phyloP scores from a whole-genome alignment of 75 land plant genomes.

The Pinus albicaulis region DNA sequence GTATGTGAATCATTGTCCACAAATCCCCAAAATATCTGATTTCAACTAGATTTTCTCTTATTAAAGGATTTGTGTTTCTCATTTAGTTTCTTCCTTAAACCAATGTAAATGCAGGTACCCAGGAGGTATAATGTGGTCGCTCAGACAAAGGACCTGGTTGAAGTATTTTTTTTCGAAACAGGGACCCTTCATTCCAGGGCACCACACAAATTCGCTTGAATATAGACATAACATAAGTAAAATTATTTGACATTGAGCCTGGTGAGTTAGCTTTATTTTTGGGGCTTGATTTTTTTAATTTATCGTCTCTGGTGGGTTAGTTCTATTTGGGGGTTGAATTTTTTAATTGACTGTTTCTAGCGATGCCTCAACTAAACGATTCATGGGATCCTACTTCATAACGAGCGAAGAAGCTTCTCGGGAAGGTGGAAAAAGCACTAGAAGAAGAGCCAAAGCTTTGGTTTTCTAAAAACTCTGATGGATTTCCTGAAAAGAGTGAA shows the following conservation, averaged over 20 bases:
- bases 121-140: slow-evolving; percentile 27
- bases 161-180: slow-evolving; percentile 53
- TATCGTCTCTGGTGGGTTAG: too few species aligned
- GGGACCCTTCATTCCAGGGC: slow-evolving; percentile 16
- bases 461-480: slow-evolving; percentile 7
- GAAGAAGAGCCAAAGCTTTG: background rate
- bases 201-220: slow-evolving; percentile 33
- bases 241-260: background rate
- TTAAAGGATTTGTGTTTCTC: too few species aligned
- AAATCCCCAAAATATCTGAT: too few species aligned
- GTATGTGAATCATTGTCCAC: too few species aligned
- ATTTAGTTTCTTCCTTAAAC: too few species aligned
- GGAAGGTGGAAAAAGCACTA: background rate
- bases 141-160: slow-evolving; percentile 28
- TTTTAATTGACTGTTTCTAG: background rate
- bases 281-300: too few species aligned
- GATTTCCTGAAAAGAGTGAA: background rate
- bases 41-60: too few species aligned
- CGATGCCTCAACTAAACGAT: slow-evolving; percentile 49
- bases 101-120: too few species aligned
- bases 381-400: slow-evolving; percentile 97
- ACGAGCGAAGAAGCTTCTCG: slow-evolving; percentile 54
- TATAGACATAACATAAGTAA: slow-evolving; percentile 49
- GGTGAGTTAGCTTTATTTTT: background rate
- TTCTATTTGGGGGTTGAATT: too few species aligned